Evolutionary conservation across 352 stramenopile species (phyloP).

Genomic region (Blastocystis hominis): DNA sequence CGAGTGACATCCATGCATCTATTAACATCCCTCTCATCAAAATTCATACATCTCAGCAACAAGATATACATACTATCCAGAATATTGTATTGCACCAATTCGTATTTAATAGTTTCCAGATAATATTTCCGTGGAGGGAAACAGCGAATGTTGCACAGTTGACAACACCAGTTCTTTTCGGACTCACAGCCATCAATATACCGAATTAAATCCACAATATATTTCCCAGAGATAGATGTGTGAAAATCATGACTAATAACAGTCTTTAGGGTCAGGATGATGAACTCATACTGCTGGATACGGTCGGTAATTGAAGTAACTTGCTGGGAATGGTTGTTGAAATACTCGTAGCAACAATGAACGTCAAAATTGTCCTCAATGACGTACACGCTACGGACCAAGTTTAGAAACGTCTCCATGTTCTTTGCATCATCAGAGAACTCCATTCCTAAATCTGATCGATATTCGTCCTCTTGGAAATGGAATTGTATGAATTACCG

Average conservation of each 20-base stretch:
- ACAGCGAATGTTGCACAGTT: not conserved
- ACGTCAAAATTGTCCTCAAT: not conserved
- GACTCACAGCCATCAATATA: not conserved
- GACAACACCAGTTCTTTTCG: conserved; percentile 23
- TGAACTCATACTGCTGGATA: not conserved
- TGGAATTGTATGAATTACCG: too few relatives aligned
- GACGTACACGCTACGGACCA: not conserved
- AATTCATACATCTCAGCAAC: conserved; percentile 3
- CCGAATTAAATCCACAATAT: not conserved
- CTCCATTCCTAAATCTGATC: not conserved
- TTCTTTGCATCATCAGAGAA: not conserved
- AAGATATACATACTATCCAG: conserved; percentile 34
- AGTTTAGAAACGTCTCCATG: not conserved
- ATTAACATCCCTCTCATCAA: not conserved
- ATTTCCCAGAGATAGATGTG: not conserved
- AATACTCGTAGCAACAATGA: not conserved
- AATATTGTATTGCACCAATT: not conserved
- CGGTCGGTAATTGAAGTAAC: not conserved
- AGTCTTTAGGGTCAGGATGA: not conserved
- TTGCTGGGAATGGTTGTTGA: not conserved
- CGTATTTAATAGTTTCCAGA: conserved; percentile 23
- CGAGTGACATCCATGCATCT: not conserved
- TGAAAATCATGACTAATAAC: not conserved
- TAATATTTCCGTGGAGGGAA: not conserved
- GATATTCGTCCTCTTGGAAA: too few relatives aligned